Evolutionary conservation across 1,284 basidiomycete genomes (phyloP).

Genomic region (Cutaneotrichosporon sp.): DNA sequence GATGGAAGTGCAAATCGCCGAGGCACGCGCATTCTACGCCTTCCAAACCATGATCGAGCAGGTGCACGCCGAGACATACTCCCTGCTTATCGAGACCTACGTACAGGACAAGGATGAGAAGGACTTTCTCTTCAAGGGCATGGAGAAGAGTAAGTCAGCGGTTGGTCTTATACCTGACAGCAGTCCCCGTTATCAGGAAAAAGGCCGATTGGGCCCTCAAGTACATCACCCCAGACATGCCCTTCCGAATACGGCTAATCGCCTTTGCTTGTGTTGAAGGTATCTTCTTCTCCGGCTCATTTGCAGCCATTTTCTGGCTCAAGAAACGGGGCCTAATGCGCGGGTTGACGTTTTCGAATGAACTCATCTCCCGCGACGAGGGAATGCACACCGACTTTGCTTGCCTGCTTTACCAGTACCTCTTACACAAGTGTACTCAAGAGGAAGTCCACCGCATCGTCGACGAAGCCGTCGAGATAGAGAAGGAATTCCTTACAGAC

Average conservation of each 20-base stretch:
- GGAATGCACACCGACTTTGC: constrained; percentile 88
- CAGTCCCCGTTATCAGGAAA: constrained; percentile 63
- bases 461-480: constrained; percentile 71
- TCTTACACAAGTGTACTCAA: constrained; percentile 65
- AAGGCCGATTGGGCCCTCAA: constrained; percentile 90
- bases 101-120: constrained; percentile 54
- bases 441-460: constrained; percentile 69
- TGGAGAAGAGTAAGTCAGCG: constrained; percentile 50
- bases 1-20: constrained; percentile 87
- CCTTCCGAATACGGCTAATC: constrained; percentile 79
- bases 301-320: constrained; percentile 96
- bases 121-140: constrained; percentile 54
- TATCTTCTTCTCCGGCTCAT: constrained; percentile 93
- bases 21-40: constrained; percentile 93
- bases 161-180: background rate
- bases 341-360: constrained; percentile 90
- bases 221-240: constrained; percentile 81
- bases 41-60: constrained; percentile 95
- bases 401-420: constrained; percentile 67
- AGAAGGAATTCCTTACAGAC: constrained; percentile 72
- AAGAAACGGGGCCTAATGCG: constrained; percentile 99
- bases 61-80: constrained; percentile 58
- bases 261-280: constrained; percentile 96
- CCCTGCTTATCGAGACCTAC: constrained; percentile 57
- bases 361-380: constrained; percentile 92